These are phyloP conservation scores for Lantana camara DNA, from an alignment of 257 asterid genomes.

Conservation along the genomic window DNA sequence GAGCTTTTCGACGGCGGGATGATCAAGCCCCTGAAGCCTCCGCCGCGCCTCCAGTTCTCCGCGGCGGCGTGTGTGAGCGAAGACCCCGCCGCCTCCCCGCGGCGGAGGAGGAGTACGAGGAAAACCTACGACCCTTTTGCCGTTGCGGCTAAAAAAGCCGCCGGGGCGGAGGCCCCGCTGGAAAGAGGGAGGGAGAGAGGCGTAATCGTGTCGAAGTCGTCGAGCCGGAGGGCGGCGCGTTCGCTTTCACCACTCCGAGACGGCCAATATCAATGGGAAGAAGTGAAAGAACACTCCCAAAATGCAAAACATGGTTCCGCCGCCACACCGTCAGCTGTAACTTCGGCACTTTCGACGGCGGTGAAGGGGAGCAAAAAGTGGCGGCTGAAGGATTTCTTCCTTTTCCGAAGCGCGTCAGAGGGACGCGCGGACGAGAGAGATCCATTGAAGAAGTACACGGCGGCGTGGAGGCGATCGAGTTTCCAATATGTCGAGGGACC, in stretches of 20 bases:
- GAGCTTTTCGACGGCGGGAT: constrained; percentile 69
- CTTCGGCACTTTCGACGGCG: constrained; percentile 2
- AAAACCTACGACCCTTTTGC: constrained; percentile 7
- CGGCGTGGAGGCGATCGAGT: constrained; percentile 20
- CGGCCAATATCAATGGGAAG: constrained; percentile 44
- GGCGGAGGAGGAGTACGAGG: background rate
- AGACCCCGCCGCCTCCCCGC: background rate
- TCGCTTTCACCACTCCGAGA: constrained; percentile 60
- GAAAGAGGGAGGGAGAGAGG: constrained; percentile 48
- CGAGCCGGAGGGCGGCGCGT: constrained; percentile 50
- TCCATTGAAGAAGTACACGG: constrained; percentile 40
- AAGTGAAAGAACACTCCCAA: constrained; percentile 39
- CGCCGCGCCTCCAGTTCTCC: constrained; percentile 24
- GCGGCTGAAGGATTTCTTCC: constrained; percentile 40
- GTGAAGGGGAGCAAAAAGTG: constrained; percentile 33
- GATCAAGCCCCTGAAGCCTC: constrained; percentile 47
- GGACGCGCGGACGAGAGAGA: constrained; percentile 41
- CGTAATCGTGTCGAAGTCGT: constrained; percentile 21
- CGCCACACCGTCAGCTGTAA: background rate
- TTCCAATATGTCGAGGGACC: constrained; percentile 27
- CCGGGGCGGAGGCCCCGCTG: background rate
- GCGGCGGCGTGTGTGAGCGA: background rate
- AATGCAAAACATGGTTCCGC: background rate
- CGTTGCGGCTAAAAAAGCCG: background rate
- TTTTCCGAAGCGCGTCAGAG: constrained; percentile 44